Base-by-base conservation (phyloP, 2,329 filamentous ascomycete genomes). In the Ophioceras dolichostomum region DNA sequence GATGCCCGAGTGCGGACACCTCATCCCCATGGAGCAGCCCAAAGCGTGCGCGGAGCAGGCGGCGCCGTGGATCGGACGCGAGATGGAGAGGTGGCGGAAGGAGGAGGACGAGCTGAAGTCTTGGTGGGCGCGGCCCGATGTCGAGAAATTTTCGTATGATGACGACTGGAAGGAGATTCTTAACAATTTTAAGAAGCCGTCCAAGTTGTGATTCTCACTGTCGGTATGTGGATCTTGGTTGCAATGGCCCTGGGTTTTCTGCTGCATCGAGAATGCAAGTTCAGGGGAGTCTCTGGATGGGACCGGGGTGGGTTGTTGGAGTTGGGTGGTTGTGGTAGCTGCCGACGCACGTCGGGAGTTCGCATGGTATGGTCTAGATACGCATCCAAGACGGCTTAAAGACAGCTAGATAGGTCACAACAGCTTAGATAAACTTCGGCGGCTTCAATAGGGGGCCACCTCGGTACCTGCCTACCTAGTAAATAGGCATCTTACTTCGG, bases 21-120 rank as follows among this genome's bases (percentile, higher is more conserved):
- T 95, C 30, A 73, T 95, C 20, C 81, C 88, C 0, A 83, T 94
- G 73, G 87, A 94, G 57, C 70, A 73, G 28, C 82, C 83, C 0
- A 61, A 50, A 2, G 65, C 73, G 49, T 82, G 79, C 43, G 88
- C 85, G 2, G 62, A 70, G 40, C 56, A 70, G 14, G 68, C 72
- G 0, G 70, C 68, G 0, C 51, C 54, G 19, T 84, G 76, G 65
- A 55, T 83, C 39, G 64, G 55, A 0, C 48, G 51, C n/a, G 75
- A 81, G 52, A 45, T 83, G 44, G 52, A 58, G 30, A 55, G 62
- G 20, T 83, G 77, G 74, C 59, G 64, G 43, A 55, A 49, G 3
- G 70, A 79, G 47, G 69, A 80, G 56, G 57, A 57, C 21, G 62
- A 61, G 37, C 83, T 77, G 43, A 56, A 67, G 34, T 60, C 21